Evolutionary conservation across 495 filamentous ascomycete species (phyloP).

Genomic region (Aspergillus incahuasiensis): DNA sequence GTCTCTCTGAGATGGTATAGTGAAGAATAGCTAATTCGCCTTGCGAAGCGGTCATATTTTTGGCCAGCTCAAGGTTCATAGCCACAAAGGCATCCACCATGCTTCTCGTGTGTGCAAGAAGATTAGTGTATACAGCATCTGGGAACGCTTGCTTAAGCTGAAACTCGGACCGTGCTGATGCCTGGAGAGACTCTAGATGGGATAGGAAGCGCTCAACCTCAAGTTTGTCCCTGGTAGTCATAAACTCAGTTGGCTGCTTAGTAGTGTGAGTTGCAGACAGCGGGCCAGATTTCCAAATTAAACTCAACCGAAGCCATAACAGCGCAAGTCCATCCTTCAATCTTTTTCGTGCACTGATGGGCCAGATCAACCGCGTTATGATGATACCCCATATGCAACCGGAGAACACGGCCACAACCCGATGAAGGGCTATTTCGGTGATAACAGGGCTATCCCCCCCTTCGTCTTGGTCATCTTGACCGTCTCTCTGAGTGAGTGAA

Average conservation of each 20-base stretch:
- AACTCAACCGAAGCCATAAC: conserved; percentile 88
- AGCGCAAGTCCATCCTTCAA: conserved; percentile 81
- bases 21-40: conserved; percentile 75
- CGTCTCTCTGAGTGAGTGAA: conserved; percentile 71
- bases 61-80: conserved; percentile 88
- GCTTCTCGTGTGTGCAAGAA: conserved; percentile 71
- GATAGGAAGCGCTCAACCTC: conserved; percentile 57
- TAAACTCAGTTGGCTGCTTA: conserved; percentile 56
- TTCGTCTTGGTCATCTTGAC: conserved; percentile 67
- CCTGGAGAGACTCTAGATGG: conserved; percentile 66
- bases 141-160: conserved; percentile 83
- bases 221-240: conserved; percentile 77
- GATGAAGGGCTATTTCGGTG: conserved; percentile 81
- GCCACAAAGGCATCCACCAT: conserved; percentile 92
- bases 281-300: conserved; percentile 96
- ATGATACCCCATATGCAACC: conserved; percentile 92
- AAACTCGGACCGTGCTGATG: conserved; percentile 73
- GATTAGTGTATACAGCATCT: conserved; percentile 57
- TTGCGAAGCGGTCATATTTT: conserved; percentile 67
- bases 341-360: conserved; percentile 80
- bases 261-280: conserved; percentile 62
- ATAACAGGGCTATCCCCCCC: conserved; percentile 83
- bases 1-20: conserved; percentile 75
- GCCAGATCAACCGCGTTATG: conserved; percentile 86
- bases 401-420: conserved; percentile 78